These are phyloP conservation scores for Diplodia intermedia DNA, from an alignment of 2,329 filamentous ascomycete species.

Conservation along the genomic window DNA sequence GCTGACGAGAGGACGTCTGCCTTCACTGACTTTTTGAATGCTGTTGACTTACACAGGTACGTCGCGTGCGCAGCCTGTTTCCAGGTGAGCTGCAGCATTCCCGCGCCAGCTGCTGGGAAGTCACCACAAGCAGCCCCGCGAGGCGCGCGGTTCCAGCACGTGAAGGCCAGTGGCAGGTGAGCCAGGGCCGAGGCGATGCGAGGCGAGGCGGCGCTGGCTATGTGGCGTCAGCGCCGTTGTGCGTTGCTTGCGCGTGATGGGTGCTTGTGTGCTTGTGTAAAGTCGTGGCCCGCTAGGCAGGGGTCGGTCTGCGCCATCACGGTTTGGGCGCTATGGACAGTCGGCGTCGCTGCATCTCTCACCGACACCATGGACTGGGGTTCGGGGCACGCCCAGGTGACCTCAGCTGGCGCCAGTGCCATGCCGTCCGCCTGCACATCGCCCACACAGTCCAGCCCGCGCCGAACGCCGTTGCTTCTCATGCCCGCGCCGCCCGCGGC, in stretches of 20 bases:
- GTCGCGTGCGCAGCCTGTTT: conserved; percentile 12
- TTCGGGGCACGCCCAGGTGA: conserved; percentile 4
- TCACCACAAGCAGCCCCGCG: conserved; percentile 5
- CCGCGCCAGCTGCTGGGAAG: conserved; percentile 23
- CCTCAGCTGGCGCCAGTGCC: not conserved
- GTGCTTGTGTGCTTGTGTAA: not conserved
- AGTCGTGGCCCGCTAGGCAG: conserved; percentile 8
- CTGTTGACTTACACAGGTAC: not conserved
- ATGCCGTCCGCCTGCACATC: no score
- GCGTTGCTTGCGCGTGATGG: not conserved
- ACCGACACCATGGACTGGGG: conserved; percentile 23
- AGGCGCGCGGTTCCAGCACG: not conserved
- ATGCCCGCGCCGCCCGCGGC: conserved; percentile 9
- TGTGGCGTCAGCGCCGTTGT: conserved; percentile 15
- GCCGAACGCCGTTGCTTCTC: not conserved
- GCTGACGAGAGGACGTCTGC: not conserved
- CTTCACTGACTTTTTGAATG: conserved; percentile 15
- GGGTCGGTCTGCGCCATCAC: not conserved
- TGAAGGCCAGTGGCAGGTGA: not conserved
- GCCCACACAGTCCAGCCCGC: not conserved
- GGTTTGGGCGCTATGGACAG: not conserved
- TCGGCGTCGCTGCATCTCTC: conserved; percentile 7
- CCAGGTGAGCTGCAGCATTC: conserved; percentile 2
- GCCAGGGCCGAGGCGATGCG: not conserved
- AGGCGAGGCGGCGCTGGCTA: conserved; percentile 5